These are phyloP conservation scores for Alternaria solani DNA, from an alignment of 2,329 filamentous ascomycete species.

Conservation along the genomic window DNA sequence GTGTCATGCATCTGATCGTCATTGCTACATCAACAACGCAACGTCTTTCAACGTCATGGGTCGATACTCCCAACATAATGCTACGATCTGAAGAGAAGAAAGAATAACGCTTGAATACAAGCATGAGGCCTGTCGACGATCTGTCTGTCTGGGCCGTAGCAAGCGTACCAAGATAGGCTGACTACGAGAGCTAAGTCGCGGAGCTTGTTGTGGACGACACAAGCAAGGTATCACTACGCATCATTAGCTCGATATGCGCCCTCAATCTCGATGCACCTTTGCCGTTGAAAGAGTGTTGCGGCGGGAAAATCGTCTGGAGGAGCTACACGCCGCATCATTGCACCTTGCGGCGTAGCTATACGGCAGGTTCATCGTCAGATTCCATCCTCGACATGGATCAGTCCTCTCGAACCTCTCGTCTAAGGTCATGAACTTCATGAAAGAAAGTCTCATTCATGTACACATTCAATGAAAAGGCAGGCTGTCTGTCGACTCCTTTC, in stretches of 20 bases:
- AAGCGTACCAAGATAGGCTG: neutral
- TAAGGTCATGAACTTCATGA: neutral
- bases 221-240: neutral
- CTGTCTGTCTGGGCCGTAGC: neutral
- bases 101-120: neutral
- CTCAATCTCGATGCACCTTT: neutral
- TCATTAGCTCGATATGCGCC: neutral
- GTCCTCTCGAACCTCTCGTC: neutral
- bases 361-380: neutral
- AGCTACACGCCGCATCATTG: neutral
- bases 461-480: neutral
- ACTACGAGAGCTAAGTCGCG: slow-evolving; percentile 9
- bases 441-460: neutral
- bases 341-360: too few relatives aligned
- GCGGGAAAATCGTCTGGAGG: neutral
- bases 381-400: neutral
- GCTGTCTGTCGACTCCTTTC: neutral
- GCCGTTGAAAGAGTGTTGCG: neutral
- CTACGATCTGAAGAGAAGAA: slow-evolving; percentile 21
- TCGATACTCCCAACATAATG: slow-evolving; percentile 47
- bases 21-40: slow-evolving; percentile 56
- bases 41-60: slow-evolving; percentile 57
- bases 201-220: neutral
- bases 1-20: slow-evolving; percentile 46
- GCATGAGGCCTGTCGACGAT: neutral